Evolutionary conservation across 768 basidiomycete genomes (phyloP).

Genomic region (Mycena galopus): DNA sequence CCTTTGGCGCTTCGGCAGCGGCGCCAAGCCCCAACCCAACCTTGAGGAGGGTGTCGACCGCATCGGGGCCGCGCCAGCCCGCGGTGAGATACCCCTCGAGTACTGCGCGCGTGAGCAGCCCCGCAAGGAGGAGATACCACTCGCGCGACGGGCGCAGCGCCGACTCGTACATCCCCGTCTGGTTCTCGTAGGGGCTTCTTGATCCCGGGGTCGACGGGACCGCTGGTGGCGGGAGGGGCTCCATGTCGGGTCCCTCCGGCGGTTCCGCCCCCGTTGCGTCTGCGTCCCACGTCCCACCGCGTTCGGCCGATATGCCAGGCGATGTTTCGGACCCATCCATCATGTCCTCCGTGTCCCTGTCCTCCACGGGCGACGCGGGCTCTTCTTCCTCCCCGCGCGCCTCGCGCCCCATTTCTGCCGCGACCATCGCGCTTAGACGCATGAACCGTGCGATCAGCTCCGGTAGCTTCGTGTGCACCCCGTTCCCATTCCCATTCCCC

Average conservation of each 20-base stretch:
- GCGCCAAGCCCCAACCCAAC: slow-evolving; percentile 68
- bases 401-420: slow-evolving; percentile 82
- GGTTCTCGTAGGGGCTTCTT: slow-evolving; percentile 37
- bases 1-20: slow-evolving; percentile 39
- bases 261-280: background rate
- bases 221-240: slow-evolving; percentile 31
- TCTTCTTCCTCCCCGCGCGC: slow-evolving; percentile 68
- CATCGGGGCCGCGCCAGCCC: slow-evolving; percentile 81
- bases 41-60: slow-evolving; percentile 78
- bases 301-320: slow-evolving; percentile 18
- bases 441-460: slow-evolving; percentile 81
- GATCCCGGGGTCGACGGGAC: background rate
- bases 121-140: slow-evolving; percentile 87
- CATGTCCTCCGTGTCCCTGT: slow-evolving; percentile 39
- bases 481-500: slow-evolving; percentile 63
- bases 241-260: slow-evolving; percentile 28
- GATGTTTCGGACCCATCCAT: slow-evolving; percentile 37
- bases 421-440: slow-evolving; percentile 82
- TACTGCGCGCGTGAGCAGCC: slow-evolving; percentile 84
- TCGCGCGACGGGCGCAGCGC: slow-evolving; percentile 77
- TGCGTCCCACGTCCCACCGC: slow-evolving; percentile 31
- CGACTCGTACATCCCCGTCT: slow-evolving; percentile 54
- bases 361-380: slow-evolving; percentile 38
- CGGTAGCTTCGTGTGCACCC: slow-evolving; percentile 73
- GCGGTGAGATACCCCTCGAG: slow-evolving; percentile 88